Percentiles rank a stretch among this genome's conserved stretches.
Evolutionary conservation across 2,329 filamentous ascomycete genomes (phyloP).

Genomic region (Phyllosticta citriasiana): DNA sequence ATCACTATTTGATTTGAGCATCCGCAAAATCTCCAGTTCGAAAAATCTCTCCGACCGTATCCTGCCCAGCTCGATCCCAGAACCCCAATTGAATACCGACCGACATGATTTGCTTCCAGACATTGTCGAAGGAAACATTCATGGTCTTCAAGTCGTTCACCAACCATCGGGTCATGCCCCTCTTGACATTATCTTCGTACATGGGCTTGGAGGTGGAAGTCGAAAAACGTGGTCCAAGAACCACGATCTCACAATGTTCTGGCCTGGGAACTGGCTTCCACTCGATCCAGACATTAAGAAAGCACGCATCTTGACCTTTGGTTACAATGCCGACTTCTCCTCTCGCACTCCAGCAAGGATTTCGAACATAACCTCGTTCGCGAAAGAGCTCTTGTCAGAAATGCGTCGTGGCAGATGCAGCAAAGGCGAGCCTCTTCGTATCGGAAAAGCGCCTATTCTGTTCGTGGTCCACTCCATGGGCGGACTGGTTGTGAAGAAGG

Average conservation of each 20-base stretch:
- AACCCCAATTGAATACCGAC: no score
- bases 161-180: neutral
- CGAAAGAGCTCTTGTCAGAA: constrained; percentile 22
- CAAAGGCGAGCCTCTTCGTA: constrained; percentile 14
- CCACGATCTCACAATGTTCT: constrained; percentile 20
- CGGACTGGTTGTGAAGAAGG: constrained; percentile 20
- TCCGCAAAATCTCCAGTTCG: no score
- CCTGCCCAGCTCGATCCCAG: no score
- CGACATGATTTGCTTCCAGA: no score
- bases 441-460: constrained; percentile 20
- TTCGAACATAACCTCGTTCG: constrained; percentile 22
- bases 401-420: constrained; percentile 19
- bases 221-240: constrained; percentile 23
- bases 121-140: neutral
- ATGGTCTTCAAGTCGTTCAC: constrained; percentile 7
- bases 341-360: constrained; percentile 13
- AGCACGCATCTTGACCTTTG: constrained; percentile 25
- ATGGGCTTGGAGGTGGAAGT: constrained; percentile 26
- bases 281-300: constrained; percentile 18
- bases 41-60: no score
- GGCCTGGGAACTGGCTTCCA: constrained; percentile 23
- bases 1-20: no score
- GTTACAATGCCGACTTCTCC: constrained; percentile 23
- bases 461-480: constrained; percentile 25
- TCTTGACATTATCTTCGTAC: constrained; percentile 25